phyloP scores from a whole-genome alignment of 129 eudicot species.

The Tagetes erecta region DNA sequence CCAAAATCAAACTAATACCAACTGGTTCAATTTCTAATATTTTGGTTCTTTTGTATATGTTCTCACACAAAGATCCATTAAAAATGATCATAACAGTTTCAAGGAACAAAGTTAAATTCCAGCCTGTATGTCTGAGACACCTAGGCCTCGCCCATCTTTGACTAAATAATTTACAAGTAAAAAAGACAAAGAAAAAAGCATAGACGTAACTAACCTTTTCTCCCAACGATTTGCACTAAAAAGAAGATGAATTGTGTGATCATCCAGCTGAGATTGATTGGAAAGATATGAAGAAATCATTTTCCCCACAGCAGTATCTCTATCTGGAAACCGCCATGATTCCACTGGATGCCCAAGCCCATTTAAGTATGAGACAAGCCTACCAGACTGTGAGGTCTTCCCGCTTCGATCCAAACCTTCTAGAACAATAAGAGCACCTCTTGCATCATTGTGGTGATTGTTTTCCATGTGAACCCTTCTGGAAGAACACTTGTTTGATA shows the following conservation, averaged over 20 bases:
- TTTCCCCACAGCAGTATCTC: constrained; percentile 76
- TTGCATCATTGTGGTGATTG: constrained; percentile 29
- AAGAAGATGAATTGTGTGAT: constrained; percentile 72
- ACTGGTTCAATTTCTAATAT: neutral
- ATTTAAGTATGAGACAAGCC: constrained; percentile 48
- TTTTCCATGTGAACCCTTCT: constrained; percentile 57
- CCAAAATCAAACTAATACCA: neutral
- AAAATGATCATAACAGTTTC: neutral
- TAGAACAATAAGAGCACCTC: constrained; percentile 84
- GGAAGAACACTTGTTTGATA: constrained; percentile 38
- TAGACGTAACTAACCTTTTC: constrained; percentile 57
- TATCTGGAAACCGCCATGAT: constrained; percentile 86
- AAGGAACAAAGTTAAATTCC: neutral
- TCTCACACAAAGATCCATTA: neutral
- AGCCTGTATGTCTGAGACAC: neutral
- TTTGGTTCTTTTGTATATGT: neutral
- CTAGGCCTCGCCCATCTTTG: neutral
- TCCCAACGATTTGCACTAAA: constrained; percentile 98
- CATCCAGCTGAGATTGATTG: constrained; percentile 83
- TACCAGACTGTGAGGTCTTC: constrained; percentile 70
- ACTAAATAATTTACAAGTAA: neutral
- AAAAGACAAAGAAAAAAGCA: neutral
- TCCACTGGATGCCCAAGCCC: constrained; percentile 58
- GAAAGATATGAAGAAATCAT: constrained; percentile 85
- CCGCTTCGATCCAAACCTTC: constrained; percentile 96